Base-by-base conservation (phyloP, 768 basidiomycete genomes). In the Glaciozyma martinii region DNA sequence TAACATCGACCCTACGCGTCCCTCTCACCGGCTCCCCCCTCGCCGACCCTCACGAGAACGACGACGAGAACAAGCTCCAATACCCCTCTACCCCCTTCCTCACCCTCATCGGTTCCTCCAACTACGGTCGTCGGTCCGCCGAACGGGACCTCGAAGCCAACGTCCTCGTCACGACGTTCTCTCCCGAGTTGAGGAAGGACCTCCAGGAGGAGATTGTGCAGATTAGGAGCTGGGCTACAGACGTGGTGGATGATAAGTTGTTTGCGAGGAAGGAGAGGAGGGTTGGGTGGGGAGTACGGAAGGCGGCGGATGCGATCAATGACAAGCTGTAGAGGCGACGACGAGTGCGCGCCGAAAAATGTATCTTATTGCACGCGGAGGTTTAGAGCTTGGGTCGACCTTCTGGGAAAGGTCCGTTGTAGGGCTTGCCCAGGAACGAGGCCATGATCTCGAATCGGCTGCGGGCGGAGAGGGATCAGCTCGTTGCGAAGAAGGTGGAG, bases 21-120 rank as follows among this genome's bases (percentile, higher is more conserved):
- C 58, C 44, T 19, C 46, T 30, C 58, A 50, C 25, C 21, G 21
- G 37, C 60, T 61, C 63, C 4, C 61, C 66, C 25, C 32, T 61
- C 19, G 15, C 52, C 42, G 53, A 55, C 53, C 47, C 54, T 25
- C 60, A 66, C 59, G 56, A 57, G n/a, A 52, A 27, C 52, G 69
- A 70, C 47, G 25, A 61, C 30, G 42, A 66, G 32, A 43, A 65
- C 33, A 43, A 63, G 49, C 29, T 49, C 42, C 33, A 30, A 8
- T 54, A 27, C 64, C 64, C 50, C 15, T 55, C 47, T 9, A 50
- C 66, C 3, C 72, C 72, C 7, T 66, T 62, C 54, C 65, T 71
- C 33, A 72, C 74, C 33, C 63, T 74, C 47, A 59, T 74, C 52
- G 74, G 74, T n/a, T 71, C 69, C 9, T 66, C 66, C 13, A 74